Conservation (phyloP, 106 monocot species). For the Iris macrosiphon region DNA sequence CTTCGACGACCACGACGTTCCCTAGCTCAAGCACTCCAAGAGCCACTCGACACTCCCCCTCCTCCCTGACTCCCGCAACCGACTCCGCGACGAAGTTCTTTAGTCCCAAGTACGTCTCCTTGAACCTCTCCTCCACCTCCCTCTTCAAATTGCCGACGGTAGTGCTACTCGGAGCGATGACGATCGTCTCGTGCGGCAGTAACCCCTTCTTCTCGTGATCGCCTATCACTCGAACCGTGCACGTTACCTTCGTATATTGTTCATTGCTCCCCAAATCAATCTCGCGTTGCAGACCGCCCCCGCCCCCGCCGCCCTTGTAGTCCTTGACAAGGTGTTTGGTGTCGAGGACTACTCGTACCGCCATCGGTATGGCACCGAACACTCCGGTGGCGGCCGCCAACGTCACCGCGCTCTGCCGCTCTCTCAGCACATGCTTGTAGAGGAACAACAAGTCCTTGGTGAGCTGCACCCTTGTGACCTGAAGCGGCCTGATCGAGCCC, state of each 20-base stretch:
- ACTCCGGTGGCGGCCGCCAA: constrained; percentile 12
- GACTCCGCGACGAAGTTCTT: constrained; percentile 42
- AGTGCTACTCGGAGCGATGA: constrained; percentile 21
- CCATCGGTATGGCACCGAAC: constrained; percentile 36
- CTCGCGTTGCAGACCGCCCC: neutral
- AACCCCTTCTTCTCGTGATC: neutral
- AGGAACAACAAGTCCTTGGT: constrained; percentile 49
- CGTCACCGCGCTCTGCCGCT: constrained; percentile 8
- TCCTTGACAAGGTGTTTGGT: constrained; percentile 68
- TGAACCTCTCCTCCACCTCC: constrained; percentile 42
- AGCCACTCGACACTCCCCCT: constrained; percentile 19
- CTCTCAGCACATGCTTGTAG: constrained; percentile 44
- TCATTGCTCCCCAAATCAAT: neutral
- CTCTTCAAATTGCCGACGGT: constrained; percentile 54
- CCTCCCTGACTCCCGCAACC: constrained; percentile 10
- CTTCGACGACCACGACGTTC: constrained; percentile 27
- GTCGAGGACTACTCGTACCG: constrained; percentile 58
- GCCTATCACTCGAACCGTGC: constrained; percentile 28
- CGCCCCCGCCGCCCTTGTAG: constrained; percentile 10
- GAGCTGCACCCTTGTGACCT: constrained; percentile 44
- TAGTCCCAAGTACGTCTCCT: constrained; percentile 56
- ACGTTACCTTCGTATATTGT: constrained; percentile 24
- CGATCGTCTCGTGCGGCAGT: constrained; percentile 31
- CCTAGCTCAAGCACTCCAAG: constrained; percentile 17
- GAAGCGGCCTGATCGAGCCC: constrained; percentile 12